Conservation (phyloP, 345 rosid genomes). For the Hibiscus syriacus region DNA sequence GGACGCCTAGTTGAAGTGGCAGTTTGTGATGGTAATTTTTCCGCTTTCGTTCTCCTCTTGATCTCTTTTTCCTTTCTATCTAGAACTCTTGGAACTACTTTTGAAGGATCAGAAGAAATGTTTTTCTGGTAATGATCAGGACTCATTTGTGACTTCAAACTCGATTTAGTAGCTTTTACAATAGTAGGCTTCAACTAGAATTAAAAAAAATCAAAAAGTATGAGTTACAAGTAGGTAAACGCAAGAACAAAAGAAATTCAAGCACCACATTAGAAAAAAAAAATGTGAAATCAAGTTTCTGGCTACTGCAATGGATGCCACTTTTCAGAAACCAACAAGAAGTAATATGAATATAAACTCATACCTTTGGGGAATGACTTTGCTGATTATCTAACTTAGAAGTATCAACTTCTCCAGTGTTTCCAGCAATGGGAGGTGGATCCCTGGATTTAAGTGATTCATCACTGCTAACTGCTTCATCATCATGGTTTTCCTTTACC, state of each 20-base stretch:
- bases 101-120: slow-evolving; percentile 12
- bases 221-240: no score
- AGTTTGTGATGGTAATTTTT: slow-evolving; percentile 22
- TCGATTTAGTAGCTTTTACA: no score
- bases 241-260: background rate
- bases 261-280: background rate
- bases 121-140: slow-evolving; percentile 12
- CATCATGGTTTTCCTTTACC: slow-evolving; percentile 14
- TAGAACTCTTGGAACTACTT: slow-evolving; percentile 19
- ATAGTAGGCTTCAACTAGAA: no score
- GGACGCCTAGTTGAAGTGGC: slow-evolving; percentile 18
- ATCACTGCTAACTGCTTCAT: slow-evolving; percentile 11
- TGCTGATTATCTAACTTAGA: slow-evolving; percentile 5
- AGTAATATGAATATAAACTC: background rate
- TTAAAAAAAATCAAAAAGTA: no score
- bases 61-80: slow-evolving; percentile 23
- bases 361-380: slow-evolving; percentile 34
- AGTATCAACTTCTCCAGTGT: slow-evolving; percentile 8
- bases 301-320: background rate
- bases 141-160: no score
- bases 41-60: slow-evolving; percentile 19
- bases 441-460: slow-evolving; percentile 13
- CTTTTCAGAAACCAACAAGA: background rate
- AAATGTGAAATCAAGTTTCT: background rate
- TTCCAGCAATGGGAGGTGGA: slow-evolving; percentile 8